A percentile compares a stretch with the other conserved stretches of the same genome.
Evolutionary conservation across 768 basidiomycete genomes (phyloP).

Genomic region (Kockovaella imperatae): DNA sequence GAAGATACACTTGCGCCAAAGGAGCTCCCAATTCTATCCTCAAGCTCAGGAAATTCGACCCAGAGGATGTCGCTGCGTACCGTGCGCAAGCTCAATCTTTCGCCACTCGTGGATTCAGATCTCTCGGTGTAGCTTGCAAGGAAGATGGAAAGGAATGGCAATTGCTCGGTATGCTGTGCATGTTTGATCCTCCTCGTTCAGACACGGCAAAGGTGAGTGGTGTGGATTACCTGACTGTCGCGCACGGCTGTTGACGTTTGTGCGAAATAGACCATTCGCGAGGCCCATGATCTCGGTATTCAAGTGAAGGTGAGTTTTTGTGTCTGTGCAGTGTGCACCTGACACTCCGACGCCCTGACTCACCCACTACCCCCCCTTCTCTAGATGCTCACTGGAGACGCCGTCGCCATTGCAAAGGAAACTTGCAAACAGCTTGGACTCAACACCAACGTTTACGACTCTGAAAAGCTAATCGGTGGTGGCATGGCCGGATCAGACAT

Average conservation of each 20-base stretch:
- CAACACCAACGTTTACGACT: slow-evolving; percentile 51
- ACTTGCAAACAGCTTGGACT: slow-evolving; percentile 50
- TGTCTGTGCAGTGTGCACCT: not conserved
- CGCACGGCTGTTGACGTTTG: not conserved
- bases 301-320: slow-evolving; percentile 43
- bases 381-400: slow-evolving; percentile 53
- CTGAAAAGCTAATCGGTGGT: slow-evolving; percentile 49
- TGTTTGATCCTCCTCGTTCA: slow-evolving; percentile 50
- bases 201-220: slow-evolving; percentile 48
- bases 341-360: not conserved
- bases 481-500: slow-evolving; percentile 49
- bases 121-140: slow-evolving; percentile 50
- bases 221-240: not conserved
- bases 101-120: slow-evolving; percentile 49
- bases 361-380: not conserved
- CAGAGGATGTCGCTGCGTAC: slow-evolving; percentile 44
- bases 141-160: slow-evolving; percentile 49
- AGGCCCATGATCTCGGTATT: slow-evolving; percentile 49
- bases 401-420: slow-evolving; percentile 52
- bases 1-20: slow-evolving; percentile 48
- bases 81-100: slow-evolving; percentile 45
- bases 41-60: slow-evolving; percentile 45
- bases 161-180: slow-evolving; percentile 48
- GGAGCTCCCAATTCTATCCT: slow-evolving; percentile 52
- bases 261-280: slow-evolving; percentile 45